Percentiles rank a stretch among this genome's conserved stretches.
Evolutionary conservation across 1,139 yeast species (phyloP).

Genomic region (Hyphopichia wangnamkhiaoensis): DNA sequence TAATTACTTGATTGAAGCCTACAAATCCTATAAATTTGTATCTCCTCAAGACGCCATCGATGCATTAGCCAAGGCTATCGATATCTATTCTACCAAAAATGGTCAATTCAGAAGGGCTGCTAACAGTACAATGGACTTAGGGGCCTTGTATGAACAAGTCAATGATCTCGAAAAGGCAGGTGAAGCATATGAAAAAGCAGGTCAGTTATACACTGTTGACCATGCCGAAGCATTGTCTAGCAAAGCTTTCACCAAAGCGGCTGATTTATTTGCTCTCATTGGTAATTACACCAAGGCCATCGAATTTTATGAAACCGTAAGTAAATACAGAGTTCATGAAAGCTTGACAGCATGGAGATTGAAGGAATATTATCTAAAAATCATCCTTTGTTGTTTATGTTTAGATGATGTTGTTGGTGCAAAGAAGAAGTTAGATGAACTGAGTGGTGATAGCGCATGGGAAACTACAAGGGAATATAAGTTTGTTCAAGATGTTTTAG

Average conservation of each 20-base stretch:
- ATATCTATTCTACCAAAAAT: conserved; percentile 73
- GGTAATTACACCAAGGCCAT: conserved; percentile 76
- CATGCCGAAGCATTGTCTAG: conserved; percentile 90
- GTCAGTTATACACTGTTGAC: conserved; percentile 93
- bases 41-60: conserved; percentile 78
- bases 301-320: conserved; percentile 72
- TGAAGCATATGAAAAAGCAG: conserved; percentile 85
- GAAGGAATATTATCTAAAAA: conserved; percentile 87
- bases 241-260: conserved; percentile 86
- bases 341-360: conserved; percentile 85
- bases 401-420: conserved; percentile 87
- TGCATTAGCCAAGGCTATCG: conserved; percentile 74
- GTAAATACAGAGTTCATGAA: conserved; percentile 73
- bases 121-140: conserved; percentile 87
- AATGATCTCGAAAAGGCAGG: conserved; percentile 70
- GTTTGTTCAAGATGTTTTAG: conserved; percentile 63
- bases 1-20: conserved; percentile 86
- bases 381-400: conserved; percentile 79
- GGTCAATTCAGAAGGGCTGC: conserved; percentile 98
- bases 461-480: conserved; percentile 76
- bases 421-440: conserved; percentile 65
- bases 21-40: conserved; percentile 76
- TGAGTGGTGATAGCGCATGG: conserved; percentile 78
- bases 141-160: conserved; percentile 76
- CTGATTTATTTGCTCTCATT: conserved; percentile 80